Evolutionary conservation across 2,329 filamentous ascomycete species (phyloP).

Genomic region (Phialophora tarda): DNA sequence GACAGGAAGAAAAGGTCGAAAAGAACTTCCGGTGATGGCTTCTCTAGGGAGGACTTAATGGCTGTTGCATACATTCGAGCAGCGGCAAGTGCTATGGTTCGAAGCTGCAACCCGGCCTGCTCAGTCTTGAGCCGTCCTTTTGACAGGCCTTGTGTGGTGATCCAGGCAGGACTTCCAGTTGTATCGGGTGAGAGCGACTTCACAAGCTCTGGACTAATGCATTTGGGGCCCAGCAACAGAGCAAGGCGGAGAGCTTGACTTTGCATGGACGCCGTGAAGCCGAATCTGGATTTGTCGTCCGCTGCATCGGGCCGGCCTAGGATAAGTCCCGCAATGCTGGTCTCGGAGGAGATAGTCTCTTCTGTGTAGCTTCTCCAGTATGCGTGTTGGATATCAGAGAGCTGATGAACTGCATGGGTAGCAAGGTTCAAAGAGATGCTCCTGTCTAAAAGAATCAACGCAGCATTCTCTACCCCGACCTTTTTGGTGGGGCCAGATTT

Average conservation of each 20-base stretch:
- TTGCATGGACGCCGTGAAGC: conserved; percentile 37
- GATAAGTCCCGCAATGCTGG: conserved; percentile 19
- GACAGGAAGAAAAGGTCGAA: conserved; percentile 46
- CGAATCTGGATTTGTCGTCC: conserved; percentile 25
- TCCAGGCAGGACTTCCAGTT: conserved; percentile 42
- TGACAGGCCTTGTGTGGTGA: conserved; percentile 49
- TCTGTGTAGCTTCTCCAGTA: conserved; percentile 28
- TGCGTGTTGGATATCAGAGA: conserved; percentile 29
- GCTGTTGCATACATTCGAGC: conserved; percentile 32
- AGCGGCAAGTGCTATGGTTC: conserved; percentile 51
- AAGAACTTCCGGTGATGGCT: not conserved
- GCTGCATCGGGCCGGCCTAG: conserved; percentile 27
- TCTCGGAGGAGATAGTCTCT: conserved; percentile 9
- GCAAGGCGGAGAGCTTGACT: conserved; percentile 37
- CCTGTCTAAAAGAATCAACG: conserved; percentile 38
- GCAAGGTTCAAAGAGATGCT: conserved; percentile 32
- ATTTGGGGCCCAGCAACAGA: conserved; percentile 30
- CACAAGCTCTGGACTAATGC: conserved; percentile 27
- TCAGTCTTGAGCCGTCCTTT: conserved; percentile 45
- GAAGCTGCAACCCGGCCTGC: conserved; percentile 52
- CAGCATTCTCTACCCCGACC: conserved; percentile 31
- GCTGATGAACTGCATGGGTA: conserved; percentile 27
- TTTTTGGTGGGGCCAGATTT: conserved; percentile 1
- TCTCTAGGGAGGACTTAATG: conserved; percentile 12
- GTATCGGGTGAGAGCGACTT: conserved; percentile 28